phyloP scores from a whole-genome alignment of 176 grass and related monocot species.

The Oryza nivara region DNA sequence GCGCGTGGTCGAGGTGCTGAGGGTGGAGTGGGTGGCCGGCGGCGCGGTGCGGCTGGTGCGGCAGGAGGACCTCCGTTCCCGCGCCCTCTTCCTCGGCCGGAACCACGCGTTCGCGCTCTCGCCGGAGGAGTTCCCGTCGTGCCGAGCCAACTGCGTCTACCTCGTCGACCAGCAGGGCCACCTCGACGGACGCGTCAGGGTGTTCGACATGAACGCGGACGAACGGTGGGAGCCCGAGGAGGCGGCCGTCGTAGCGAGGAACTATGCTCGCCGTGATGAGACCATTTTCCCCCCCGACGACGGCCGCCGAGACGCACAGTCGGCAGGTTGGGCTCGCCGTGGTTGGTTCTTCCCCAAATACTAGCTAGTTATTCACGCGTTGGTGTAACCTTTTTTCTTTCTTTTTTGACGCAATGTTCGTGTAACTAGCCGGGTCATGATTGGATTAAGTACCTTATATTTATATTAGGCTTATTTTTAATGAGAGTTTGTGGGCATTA shows the following conservation, averaged over 20 bases:
- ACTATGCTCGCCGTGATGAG: not conserved
- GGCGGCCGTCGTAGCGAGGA: too few relatives aligned
- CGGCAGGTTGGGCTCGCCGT: constrained; percentile 44
- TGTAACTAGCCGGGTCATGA: too few relatives aligned
- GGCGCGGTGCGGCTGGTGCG: constrained; percentile 20
- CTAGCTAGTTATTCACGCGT: not conserved
- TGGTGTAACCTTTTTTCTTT: too few relatives aligned
- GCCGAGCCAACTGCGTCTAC: constrained; percentile 49
- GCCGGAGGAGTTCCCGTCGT: constrained; percentile 42
- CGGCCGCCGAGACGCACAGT: not conserved
- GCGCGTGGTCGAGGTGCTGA: constrained; percentile 43
- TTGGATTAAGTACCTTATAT: too few relatives aligned
- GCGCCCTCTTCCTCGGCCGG: constrained; percentile 46
- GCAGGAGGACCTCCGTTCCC: not conserved
- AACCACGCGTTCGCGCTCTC: constrained; percentile 53
- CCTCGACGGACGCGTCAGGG: constrained; percentile 44
- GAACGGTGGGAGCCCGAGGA: too few relatives aligned
- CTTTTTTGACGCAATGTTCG: too few relatives aligned
- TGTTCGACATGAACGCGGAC: constrained; percentile 22
- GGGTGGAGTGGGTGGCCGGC: constrained; percentile 23
- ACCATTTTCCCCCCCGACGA: constrained; percentile 37
- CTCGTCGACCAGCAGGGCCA: constrained; percentile 57
- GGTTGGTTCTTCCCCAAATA: constrained; percentile 54
- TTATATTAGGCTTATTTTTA: too few relatives aligned
- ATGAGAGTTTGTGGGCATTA: too few relatives aligned